Percentiles rank a stretch among this genome's conserved stretches.
Evolutionary conservation across 139 green algal genomes (phyloP).

Genomic region (Chlorella vulgaris): DNA sequence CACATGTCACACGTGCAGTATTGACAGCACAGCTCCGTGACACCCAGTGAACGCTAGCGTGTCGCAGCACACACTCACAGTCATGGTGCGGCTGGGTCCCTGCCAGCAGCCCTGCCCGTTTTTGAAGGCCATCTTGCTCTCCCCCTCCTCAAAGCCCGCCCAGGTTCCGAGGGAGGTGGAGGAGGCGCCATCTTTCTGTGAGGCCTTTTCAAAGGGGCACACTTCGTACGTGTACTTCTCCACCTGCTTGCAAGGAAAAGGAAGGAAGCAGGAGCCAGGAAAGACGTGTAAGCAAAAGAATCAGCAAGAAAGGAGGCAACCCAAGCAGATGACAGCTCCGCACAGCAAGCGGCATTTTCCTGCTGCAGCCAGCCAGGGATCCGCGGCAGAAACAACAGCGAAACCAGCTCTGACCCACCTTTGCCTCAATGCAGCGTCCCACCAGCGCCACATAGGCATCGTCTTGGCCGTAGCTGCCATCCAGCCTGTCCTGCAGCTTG

Average conservation of each 20-base stretch:
- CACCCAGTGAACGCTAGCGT: no score
- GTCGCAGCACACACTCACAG: conserved; percentile 29
- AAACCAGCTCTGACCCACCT: neutral
- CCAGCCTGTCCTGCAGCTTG: conserved; percentile 42
- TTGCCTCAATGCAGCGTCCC: conserved; percentile 56
- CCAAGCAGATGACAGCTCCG: no score
- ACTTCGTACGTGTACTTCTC: conserved; percentile 83
- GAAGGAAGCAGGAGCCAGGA: neutral
- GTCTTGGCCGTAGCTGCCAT: conserved; percentile 49
- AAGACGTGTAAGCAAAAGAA: neutral
- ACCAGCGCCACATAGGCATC: conserved; percentile 54
- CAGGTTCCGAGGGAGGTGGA: conserved; percentile 69
- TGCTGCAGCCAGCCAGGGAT: no score
- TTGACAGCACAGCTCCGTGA: no score
- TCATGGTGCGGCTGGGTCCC: conserved; percentile 67
- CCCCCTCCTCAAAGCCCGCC: conserved; percentile 56
- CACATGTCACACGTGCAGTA: no score
- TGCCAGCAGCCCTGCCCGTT: conserved; percentile 77
- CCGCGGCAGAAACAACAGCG: no score
- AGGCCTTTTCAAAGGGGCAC: conserved; percentile 76
- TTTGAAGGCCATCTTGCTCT: conserved; percentile 54
- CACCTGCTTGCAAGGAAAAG: conserved; percentile 37
- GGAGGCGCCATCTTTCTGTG: conserved; percentile 68
- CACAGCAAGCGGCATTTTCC: no score
- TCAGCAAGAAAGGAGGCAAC: no score